phyloP scores from a whole-genome alignment of 371 early-diverging fungal species.

The Mortierella sp. region DNA sequence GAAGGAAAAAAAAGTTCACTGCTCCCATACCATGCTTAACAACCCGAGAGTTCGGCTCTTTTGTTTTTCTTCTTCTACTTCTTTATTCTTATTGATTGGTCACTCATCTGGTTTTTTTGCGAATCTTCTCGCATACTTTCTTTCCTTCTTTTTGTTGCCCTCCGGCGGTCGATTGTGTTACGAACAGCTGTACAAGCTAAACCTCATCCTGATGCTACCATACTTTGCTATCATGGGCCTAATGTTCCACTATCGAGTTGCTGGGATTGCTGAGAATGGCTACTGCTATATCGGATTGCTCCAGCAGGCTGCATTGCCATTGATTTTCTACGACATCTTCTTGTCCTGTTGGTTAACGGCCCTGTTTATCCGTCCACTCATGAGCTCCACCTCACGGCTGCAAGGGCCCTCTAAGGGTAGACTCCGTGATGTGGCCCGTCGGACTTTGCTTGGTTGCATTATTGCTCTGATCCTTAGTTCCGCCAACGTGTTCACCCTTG shows the following conservation, averaged over 20 bases:
- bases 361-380: slow-evolving; percentile 58
- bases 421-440: slow-evolving; percentile 60
- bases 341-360: slow-evolving; percentile 52
- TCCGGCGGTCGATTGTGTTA: too few relatives aligned
- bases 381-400: slow-evolving; percentile 40
- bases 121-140: background rate
- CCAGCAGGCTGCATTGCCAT: slow-evolving; percentile 52
- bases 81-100: too few relatives aligned
- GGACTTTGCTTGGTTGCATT: slow-evolving; percentile 57
- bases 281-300: slow-evolving; percentile 59
- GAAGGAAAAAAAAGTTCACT: too few relatives aligned
- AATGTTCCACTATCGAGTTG: slow-evolving; percentile 53
- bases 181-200: slow-evolving; percentile 54
- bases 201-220: slow-evolving; percentile 55
- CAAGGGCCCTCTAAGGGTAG: slow-evolving; percentile 50
- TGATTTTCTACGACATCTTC: slow-evolving; percentile 59
- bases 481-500: slow-evolving; percentile 57
- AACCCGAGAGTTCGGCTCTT: too few relatives aligned
- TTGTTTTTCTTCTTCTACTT: background rate
- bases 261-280: slow-evolving; percentile 39
- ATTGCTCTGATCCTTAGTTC: slow-evolving; percentile 53
- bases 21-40: too few relatives aligned
- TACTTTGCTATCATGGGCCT: slow-evolving; percentile 56
- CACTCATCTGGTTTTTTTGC: background rate
- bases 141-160: background rate